These are phyloP conservation scores for Crataegus laevigata DNA, from an alignment of 306 rosid genomes.

Conservation along the genomic window DNA sequence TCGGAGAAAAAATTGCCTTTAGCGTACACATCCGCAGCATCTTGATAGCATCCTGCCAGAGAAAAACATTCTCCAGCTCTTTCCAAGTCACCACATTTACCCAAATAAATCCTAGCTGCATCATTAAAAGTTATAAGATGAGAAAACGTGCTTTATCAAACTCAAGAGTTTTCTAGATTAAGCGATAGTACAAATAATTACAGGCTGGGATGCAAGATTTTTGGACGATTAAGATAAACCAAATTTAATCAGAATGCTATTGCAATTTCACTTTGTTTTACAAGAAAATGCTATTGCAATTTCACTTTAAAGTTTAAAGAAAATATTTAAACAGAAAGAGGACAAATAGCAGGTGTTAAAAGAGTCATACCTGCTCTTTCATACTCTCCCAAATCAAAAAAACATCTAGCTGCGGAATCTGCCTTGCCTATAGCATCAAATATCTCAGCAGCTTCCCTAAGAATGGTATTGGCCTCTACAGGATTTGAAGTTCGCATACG, in stretches of 20 bases:
- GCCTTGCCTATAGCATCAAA: slow-evolving; percentile 56
- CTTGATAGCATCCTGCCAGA: slow-evolving; percentile 41
- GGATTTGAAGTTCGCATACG: slow-evolving; percentile 33
- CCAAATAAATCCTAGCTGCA: slow-evolving; percentile 52
- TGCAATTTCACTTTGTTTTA: too few relatives aligned
- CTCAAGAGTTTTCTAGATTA: too few relatives aligned
- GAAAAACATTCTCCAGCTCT: slow-evolving; percentile 66
- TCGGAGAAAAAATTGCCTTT: slow-evolving; percentile 42
- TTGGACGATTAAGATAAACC: not conserved
- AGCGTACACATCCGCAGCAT: slow-evolving; percentile 55
- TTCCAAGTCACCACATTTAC: slow-evolving; percentile 42
- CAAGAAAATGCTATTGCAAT: too few relatives aligned
- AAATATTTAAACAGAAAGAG: too few relatives aligned
- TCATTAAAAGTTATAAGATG: not conserved
- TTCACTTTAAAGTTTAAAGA: too few relatives aligned
- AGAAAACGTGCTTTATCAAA: too few relatives aligned
- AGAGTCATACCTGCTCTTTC: slow-evolving; percentile 53
- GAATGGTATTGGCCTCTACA: slow-evolving; percentile 38
- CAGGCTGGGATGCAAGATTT: not conserved
- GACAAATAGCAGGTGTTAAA: not conserved
- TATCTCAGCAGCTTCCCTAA: slow-evolving; percentile 68
- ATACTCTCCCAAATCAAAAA: slow-evolving; percentile 54
- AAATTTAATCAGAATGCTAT: too few relatives aligned
- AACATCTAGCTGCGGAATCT: slow-evolving; percentile 60
- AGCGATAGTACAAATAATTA: not conserved